Percentiles rank a stretch among this genome's conserved stretches.
phyloP scores from a whole-genome alignment of 306 rosid genomes.

The Quercus bicolor region DNA sequence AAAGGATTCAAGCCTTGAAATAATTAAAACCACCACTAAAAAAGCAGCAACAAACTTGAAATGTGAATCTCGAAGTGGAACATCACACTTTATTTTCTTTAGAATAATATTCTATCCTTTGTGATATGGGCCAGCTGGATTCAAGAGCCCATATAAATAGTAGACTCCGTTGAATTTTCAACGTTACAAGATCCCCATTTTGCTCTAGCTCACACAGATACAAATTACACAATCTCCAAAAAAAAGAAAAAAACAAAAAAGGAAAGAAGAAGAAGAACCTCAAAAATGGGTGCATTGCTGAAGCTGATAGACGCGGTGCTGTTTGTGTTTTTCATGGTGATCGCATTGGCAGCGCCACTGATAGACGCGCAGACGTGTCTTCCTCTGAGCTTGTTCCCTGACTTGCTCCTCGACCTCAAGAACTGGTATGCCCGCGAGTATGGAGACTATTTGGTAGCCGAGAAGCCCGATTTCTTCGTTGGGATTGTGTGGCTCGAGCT shows the following conservation, averaged over 20 bases:
- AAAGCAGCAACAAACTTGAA: too few species aligned
- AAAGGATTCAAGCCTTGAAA: too few species aligned
- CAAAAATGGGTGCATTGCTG: constrained; percentile 37
- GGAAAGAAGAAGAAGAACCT: neutral
- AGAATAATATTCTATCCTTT: too few species aligned
- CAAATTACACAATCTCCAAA: too few species aligned
- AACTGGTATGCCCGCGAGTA: constrained; percentile 39
- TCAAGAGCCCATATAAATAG: neutral
- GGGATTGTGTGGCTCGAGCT: constrained; percentile 73
- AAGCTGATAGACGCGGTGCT: constrained; percentile 54
- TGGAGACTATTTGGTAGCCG: constrained; percentile 48
- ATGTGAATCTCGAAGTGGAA: too few species aligned
- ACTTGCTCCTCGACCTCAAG: constrained; percentile 39
- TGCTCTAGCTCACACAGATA: neutral
- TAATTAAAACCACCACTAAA: too few species aligned
- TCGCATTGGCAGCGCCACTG: constrained; percentile 44
- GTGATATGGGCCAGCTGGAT: too few species aligned
- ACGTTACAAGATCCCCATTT: constrained; percentile 26
- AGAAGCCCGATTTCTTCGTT: constrained; percentile 61
- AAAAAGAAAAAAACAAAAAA: too few species aligned
- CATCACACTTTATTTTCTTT: too few species aligned
- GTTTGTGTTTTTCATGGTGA: constrained; percentile 43
- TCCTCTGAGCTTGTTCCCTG: constrained; percentile 43
- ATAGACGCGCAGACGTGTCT: constrained; percentile 56
- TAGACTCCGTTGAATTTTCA: neutral